These are phyloP conservation scores for Oryza brachyantha DNA, from an alignment of 176 grass and related monocot genomes.

Conservation along the genomic window DNA sequence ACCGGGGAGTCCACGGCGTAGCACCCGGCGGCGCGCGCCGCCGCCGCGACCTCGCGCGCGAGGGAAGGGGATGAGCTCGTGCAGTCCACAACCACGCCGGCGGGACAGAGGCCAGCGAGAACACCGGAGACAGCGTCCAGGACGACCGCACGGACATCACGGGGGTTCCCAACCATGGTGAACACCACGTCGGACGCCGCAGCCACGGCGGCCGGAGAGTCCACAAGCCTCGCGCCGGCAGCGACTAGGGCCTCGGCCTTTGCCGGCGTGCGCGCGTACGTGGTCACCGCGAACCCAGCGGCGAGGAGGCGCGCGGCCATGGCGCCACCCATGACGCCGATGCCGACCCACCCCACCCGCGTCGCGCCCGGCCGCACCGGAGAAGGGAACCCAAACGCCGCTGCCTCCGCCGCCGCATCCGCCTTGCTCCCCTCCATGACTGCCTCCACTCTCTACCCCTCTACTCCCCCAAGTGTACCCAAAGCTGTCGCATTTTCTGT, in stretches of 20 bases:
- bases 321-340: constrained; percentile 68
- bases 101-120: constrained; percentile 36
- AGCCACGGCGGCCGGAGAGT: constrained; percentile 50
- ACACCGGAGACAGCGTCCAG: constrained; percentile 49
- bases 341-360: constrained; percentile 74
- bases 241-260: constrained; percentile 48
- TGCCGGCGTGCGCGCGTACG: constrained; percentile 61
- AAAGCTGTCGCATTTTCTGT: not conserved
- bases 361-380: constrained; percentile 44
- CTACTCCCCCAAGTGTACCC: not conserved
- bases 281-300: constrained; percentile 56
- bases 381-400: constrained; percentile 39
- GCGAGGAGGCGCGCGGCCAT: constrained; percentile 66
- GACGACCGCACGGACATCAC: constrained; percentile 55
- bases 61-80: constrained; percentile 65
- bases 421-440: not conserved
- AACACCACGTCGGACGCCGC: constrained; percentile 62
- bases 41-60: constrained; percentile 44
- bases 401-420: not conserved
- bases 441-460: not conserved
- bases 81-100: constrained; percentile 68
- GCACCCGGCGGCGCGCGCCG: constrained; percentile 32
- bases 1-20: constrained; percentile 59
- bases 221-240: constrained; percentile 41
- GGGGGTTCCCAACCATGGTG: constrained; percentile 74